Base-by-base conservation (phyloP, 2,329 filamentous ascomycete species). In the Xylariaceae sp. region DNA sequence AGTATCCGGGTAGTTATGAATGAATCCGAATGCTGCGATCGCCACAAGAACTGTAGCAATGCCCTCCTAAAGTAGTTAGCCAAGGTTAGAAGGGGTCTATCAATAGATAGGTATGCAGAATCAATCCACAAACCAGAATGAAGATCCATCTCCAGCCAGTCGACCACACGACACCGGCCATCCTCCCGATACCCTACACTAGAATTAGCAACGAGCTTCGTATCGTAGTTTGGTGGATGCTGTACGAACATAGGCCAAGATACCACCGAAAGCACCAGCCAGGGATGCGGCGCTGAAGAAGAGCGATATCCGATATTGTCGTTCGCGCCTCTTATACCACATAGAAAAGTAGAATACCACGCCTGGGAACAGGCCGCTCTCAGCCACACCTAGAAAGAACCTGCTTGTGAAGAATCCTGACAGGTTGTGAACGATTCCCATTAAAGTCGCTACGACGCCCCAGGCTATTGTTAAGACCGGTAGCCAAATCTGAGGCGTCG, bases 1-100 rank as follows among this genome's bases (percentile, higher is more conserved):
- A 0, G 79, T 86, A 32, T 78, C 75, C 0, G 86, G 86, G 53
- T 87, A 88, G 70, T 89, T 87, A 50, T 86, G 79, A n/a, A 89
- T 82, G 69, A 89, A 85, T 68, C 78, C 83, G 69, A 83, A 82
- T 9, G 80, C 74, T 7, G 68, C 69, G 12, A 79, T 52, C 0
- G 81, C 76, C 0, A 86, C 75, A 0, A 84, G 42, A 0, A 85
- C 78, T 0, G 82, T 85, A 1, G 76, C 77, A 2, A 84, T 77
- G 1, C 83, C 84, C 64, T 86, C 84, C 76, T 78, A 16, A 3
- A 10, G 1, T 1, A 14, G n/a, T 3, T 79, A 4, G 12, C 32
- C 14, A 29, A 12, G 83, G 2, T 81, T 80, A 10, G 63, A 32
- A 56, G 74, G 65, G 75, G 77, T 0, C 78, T 40, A 9, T n/a